Percentiles rank a stretch among this genome's conserved stretches.
These are phyloP conservation scores for Lyophyllum decastes DNA, from an alignment of 768 basidiomycete species.

Conservation along the genomic window DNA sequence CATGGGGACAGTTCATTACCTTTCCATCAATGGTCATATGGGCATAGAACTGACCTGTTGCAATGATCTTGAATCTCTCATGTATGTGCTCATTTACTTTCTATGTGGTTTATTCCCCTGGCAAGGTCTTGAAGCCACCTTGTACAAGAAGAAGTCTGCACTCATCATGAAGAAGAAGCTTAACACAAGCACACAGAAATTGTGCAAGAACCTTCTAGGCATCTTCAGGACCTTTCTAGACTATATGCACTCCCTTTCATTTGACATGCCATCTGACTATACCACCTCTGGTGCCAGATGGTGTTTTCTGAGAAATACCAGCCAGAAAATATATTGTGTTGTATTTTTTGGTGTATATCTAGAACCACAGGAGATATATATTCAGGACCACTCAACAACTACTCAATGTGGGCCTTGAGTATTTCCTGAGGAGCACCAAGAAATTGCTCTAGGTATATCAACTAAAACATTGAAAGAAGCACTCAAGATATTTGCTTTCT, in stretches of 20 bases:
- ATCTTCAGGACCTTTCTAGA: background rate
- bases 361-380: no score
- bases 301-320: no score
- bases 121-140: constrained; percentile 22
- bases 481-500: no score
- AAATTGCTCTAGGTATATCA: no score
- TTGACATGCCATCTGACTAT: background rate
- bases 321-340: no score
- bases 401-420: no score
- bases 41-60: constrained; percentile 82
- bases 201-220: background rate
- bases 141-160: background rate
- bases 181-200: constrained; percentile 43
- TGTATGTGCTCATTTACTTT: constrained; percentile 88
- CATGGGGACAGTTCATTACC: background rate
- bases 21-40: constrained; percentile 26
- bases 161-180: background rate
- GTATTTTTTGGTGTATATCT: no score
- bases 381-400: no score
- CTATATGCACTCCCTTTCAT: background rate
- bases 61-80: constrained; percentile 80
- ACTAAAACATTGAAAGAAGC: no score
- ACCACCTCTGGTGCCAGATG: no score
- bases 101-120: constrained; percentile 79
- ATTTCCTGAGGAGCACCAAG: no score